phyloP scores from a whole-genome alignment of 78 protist genomes.

The Dictyostelium firmibasis region DNA sequence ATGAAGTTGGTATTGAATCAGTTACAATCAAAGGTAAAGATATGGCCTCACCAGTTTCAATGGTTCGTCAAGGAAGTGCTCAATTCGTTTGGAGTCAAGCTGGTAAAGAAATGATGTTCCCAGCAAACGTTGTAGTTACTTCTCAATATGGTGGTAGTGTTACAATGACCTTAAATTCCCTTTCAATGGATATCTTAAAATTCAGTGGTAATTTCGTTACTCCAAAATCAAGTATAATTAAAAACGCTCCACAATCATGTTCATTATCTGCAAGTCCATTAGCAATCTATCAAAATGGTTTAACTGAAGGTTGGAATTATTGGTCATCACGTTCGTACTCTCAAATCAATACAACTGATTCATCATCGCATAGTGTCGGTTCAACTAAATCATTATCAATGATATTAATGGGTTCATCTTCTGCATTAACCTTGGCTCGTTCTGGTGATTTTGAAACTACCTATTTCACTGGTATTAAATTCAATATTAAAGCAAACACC shows the following conservation, averaged over 20 bases:
- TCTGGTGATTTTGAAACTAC: conserved; percentile 23
- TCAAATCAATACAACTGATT: conserved; percentile 10
- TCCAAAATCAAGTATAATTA: background rate
- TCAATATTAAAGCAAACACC: background rate
- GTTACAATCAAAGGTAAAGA: conserved; percentile 25
- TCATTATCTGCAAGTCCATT: conserved; percentile 17
- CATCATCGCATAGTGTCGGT: background rate
- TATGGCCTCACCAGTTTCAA: background rate
- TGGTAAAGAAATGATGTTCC: conserved; percentile 37
- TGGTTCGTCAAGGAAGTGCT: conserved; percentile 37
- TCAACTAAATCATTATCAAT: background rate
- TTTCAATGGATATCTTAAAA: background rate
- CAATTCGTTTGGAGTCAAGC: conserved; percentile 23
- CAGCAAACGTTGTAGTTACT: conserved; percentile 4
- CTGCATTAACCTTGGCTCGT: conserved; percentile 26
- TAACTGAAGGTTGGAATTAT: conserved; percentile 43
- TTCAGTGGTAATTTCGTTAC: conserved; percentile 5
- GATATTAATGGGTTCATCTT: background rate
- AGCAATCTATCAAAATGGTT: conserved; percentile 14
- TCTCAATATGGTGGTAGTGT: conserved; percentile 48
- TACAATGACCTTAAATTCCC: background rate
- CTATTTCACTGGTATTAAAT: conserved; percentile 54
- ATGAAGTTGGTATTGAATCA: conserved; percentile 15
- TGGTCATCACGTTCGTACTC: conserved; percentile 24
- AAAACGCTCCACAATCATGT: conserved; percentile 11